Evolutionary conservation across 225 moss, liverwort and hornwort genomes (phyloP), one percentile per base, ranked within the genome.

Genomic region (Takakia lepidozioides): DNA sequence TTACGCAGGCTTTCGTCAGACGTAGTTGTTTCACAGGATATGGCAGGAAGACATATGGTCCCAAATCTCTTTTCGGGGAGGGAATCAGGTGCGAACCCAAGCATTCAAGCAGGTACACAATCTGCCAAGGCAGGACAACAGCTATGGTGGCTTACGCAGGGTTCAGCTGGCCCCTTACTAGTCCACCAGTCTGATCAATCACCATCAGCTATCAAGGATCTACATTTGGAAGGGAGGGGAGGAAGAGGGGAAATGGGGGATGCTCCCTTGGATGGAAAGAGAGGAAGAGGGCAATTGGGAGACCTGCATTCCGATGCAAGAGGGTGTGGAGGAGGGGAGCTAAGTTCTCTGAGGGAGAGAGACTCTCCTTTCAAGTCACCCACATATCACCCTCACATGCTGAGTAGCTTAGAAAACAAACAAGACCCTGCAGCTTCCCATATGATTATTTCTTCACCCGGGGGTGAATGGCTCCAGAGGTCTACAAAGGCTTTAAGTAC

Each of bases 381-480:
- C 15, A 58, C 68, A 11, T 78, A 60, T 42, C 67, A 60, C 34
- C 78, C 72, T 10, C 67, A 77, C 30, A 69, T 78, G 72, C 54
- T 72, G 8, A 72, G 68, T 51, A 65, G 52, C 37, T 65, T 78
- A 59, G 78, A 68, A 52, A 53, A 43, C 25, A 68, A 69, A 44
- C 78, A 69, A 27, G 57, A 28, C 13, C 4, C 27, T 40, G 27
- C 16, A 9, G 41, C 40, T 42, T 38, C 41, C 10, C 54, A 55
- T 38, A 25, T 27, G 2, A 55, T 29, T 15, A 5, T 40, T 19
- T 34, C 56, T 30, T 26, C 56, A 25, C 1, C 43, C 5, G 46
- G 15, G 2, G 57, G 59, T 45, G 57, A 10, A n/a, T n/a, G n/a
- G n/a, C n/a, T n/a, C n/a, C n/a, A n/a, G 25, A 65, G 69, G 54